phyloP scores from a whole-genome alignment of 2,329 filamentous ascomycete species.

The Cytospora piceae region DNA sequence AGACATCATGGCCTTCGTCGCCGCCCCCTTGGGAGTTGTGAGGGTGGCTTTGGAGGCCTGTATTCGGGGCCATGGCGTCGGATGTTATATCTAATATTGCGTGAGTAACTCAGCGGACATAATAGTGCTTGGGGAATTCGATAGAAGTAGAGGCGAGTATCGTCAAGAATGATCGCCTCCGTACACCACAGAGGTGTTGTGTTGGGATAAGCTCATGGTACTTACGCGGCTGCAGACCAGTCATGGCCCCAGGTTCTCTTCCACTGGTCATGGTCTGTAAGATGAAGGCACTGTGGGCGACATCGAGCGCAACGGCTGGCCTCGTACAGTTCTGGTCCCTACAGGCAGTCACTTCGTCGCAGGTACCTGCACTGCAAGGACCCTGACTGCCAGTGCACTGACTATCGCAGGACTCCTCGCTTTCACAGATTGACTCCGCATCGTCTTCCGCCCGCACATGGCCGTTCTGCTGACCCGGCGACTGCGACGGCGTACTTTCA shows the following conservation, averaged over 20 bases:
- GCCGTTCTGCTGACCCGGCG: background rate
- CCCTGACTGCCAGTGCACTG: conserved; percentile 26
- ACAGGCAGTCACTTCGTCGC: conserved; percentile 36
- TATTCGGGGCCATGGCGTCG: background rate
- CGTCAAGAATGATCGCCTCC: no score
- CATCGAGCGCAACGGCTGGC: conserved; percentile 36
- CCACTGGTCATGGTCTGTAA: conserved; percentile 32
- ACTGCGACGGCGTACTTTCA: background rate
- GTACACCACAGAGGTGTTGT: background rate
- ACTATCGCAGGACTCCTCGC: conserved; percentile 25
- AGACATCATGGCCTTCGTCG: background rate
- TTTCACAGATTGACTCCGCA: conserved; percentile 17
- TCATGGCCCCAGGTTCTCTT: conserved; percentile 7
- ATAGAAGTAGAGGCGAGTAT: no score
- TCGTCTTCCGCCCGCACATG: conserved; percentile 13
- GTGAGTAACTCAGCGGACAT: background rate
- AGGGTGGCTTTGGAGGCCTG: background rate
- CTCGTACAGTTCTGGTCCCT: conserved; percentile 30
- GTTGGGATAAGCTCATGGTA: background rate
- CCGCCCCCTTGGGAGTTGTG: background rate
- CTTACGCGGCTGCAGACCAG: conserved; percentile 12
- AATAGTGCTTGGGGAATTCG: background rate
- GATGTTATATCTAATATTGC: background rate
- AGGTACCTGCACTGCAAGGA: conserved; percentile 28
- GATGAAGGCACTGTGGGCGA: conserved; percentile 33